These are phyloP conservation scores for Podila verticillata DNA, from an alignment of 192 early-diverging fungal species.

Conservation along the genomic window DNA sequence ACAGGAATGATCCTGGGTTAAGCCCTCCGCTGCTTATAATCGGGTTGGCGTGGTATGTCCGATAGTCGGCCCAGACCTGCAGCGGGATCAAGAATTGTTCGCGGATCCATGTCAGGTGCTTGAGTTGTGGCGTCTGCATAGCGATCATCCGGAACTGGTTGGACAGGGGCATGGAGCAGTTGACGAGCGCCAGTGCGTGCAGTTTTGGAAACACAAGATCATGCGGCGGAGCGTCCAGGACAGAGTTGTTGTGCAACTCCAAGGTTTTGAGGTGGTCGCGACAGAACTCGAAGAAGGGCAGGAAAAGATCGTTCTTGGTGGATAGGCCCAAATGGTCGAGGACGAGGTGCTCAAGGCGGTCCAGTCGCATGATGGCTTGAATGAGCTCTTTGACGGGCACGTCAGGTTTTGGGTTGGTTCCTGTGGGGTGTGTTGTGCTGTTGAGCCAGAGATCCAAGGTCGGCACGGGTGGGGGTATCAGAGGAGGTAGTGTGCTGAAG, in stretches of 20 bases:
- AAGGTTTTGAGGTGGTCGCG: constrained; percentile 13
- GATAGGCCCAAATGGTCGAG: constrained; percentile 13
- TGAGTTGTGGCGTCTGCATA: constrained; percentile 9
- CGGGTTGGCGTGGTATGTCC: neutral
- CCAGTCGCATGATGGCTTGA: constrained; percentile 13
- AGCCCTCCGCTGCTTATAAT: neutral
- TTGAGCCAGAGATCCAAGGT: neutral
- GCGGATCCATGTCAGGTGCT: constrained; percentile 28
- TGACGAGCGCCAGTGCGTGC: constrained; percentile 9
- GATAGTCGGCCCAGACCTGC: neutral
- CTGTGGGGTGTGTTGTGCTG: neutral
- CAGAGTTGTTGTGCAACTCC: constrained; percentile 21
- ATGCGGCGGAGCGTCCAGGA: constrained; percentile 1
- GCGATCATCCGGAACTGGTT: constrained; percentile 10
- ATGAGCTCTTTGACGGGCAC: constrained; percentile 6
- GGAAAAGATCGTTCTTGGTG: neutral
- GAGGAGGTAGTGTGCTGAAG: too few species aligned
- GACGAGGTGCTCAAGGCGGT: constrained; percentile 28
- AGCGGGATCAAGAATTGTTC: neutral
- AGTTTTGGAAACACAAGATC: constrained; percentile 9
- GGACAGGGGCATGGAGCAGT: constrained; percentile 1
- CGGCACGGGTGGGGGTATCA: neutral
- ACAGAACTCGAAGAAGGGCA: constrained; percentile 21
- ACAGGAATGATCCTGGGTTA: neutral
- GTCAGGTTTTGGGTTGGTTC: neutral